Percentiles rank a stretch among this genome's conserved stretches.
phyloP scores from a whole-genome alignment of 1,139 yeast genomes.

The Hansenula lynferdii region DNA sequence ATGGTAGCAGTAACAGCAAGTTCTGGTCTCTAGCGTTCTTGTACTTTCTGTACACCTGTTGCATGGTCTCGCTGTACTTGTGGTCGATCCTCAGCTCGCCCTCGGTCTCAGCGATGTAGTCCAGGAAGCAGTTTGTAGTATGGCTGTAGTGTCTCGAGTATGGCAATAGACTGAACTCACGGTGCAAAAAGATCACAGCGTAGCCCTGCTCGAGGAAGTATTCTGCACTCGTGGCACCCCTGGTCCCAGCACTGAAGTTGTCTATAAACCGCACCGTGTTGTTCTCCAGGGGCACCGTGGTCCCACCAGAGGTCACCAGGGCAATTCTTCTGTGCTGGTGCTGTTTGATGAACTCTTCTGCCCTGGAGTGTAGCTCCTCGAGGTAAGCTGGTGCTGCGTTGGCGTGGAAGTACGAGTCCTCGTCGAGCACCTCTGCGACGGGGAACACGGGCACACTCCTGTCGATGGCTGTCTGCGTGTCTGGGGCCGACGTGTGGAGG shows the following conservation, averaged over 20 bases:
- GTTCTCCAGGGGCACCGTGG: conserved; percentile 95
- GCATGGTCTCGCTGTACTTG: conserved; percentile 58
- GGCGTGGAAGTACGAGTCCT: conserved; percentile 64
- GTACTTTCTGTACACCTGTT: conserved; percentile 62
- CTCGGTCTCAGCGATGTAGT: conserved; percentile 56
- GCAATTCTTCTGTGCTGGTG: conserved; percentile 53
- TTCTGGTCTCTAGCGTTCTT: conserved; percentile 53
- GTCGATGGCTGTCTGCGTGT: conserved; percentile 71
- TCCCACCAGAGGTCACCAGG: conserved; percentile 94
- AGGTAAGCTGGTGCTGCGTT: conserved; percentile 76
- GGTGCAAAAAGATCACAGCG: conserved; percentile 86
- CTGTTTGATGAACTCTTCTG: conserved; percentile 52
- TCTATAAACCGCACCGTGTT: conserved; percentile 96
- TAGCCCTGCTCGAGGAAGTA: conserved; percentile 80
- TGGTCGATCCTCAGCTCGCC: conserved; percentile 56
- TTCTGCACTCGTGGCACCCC: conserved; percentile 97
- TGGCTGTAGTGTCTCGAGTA: conserved; percentile 87
- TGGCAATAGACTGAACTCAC: conserved; percentile 90
- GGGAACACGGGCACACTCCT: conserved; percentile 72
- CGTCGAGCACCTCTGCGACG: conserved; percentile 70
- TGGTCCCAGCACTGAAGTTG: conserved; percentile 94
- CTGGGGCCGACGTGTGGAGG: conserved; percentile 59
- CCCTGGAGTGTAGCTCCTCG: conserved; percentile 50
- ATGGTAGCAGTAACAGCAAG: conserved; percentile 68
- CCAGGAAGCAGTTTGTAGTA: conserved; percentile 80